Evolutionary conservation across 1,139 yeast species (phyloP).

Genomic region (Sugiyamaella paludigena): DNA sequence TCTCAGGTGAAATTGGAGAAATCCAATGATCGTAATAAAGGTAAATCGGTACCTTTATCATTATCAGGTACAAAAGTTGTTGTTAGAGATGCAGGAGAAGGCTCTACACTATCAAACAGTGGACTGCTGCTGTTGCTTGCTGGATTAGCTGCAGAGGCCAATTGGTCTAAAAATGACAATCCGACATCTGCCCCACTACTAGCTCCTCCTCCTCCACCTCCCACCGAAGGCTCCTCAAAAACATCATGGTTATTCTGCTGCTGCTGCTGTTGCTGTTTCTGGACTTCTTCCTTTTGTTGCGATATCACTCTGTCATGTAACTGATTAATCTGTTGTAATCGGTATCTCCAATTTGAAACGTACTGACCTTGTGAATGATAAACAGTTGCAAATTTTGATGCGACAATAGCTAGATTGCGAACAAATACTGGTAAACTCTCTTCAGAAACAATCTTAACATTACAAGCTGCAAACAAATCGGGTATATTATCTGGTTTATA

Average conservation of each 20-base stretch:
- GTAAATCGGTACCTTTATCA: constrained; percentile 14
- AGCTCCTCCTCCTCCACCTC: constrained; percentile 11
- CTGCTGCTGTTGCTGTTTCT: constrained; percentile 3
- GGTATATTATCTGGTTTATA: constrained; percentile 70
- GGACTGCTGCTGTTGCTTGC: constrained; percentile 11
- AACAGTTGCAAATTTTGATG: constrained; percentile 69
- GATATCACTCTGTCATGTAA: constrained; percentile 46
- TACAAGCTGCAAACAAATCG: constrained; percentile 72
- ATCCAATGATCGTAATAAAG: constrained; percentile 7
- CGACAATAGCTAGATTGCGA: constrained; percentile 62
- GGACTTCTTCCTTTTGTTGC: constrained; percentile 19
- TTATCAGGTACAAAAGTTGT: constrained; percentile 10
- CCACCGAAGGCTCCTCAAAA: constrained; percentile 31
- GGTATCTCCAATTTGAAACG: constrained; percentile 62
- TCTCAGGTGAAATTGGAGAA: constrained; percentile 7
- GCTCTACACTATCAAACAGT: constrained; percentile 9
- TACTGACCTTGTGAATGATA: constrained; percentile 51
- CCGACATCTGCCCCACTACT: constrained; percentile 21
- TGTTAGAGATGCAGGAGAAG: constrained; percentile 6
- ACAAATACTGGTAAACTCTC: constrained; percentile 60
- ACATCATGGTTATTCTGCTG: constrained; percentile 17
- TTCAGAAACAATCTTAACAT: constrained; percentile 64
- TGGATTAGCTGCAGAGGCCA: constrained; percentile 18
- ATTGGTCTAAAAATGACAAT: constrained; percentile 29
- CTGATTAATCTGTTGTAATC: constrained; percentile 57